These are phyloP conservation scores for Cercospora zeae-maydis DNA, from an alignment of 2,329 filamentous ascomycete species.

Conservation along the genomic window DNA sequence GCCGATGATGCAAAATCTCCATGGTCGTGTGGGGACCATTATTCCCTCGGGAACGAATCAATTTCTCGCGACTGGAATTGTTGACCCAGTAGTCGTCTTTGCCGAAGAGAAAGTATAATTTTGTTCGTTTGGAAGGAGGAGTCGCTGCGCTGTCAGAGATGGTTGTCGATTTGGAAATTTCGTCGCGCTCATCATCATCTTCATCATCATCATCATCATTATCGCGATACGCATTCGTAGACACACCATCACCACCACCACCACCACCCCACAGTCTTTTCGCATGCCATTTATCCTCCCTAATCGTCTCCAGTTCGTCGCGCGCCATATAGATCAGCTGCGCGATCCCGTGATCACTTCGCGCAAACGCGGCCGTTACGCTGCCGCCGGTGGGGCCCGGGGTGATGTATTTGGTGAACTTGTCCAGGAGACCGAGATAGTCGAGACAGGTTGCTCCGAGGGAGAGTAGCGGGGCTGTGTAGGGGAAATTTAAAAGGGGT, in stretches of 20 bases:
- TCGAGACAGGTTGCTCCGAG: constrained; percentile 44
- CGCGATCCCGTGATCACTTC: constrained; percentile 47
- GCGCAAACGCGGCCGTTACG: constrained; percentile 51
- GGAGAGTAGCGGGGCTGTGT: constrained; percentile 36
- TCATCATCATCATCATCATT: too few species aligned
- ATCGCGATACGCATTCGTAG: too few species aligned
- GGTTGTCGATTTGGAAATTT: too few species aligned
- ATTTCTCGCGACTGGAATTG: constrained; percentile 53
- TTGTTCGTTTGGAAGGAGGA: constrained; percentile 34
- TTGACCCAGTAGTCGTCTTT: constrained; percentile 61
- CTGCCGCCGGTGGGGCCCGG: neutral
- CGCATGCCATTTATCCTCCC: constrained; percentile 57
- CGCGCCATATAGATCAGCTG: constrained; percentile 58
- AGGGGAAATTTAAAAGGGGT: neutral
- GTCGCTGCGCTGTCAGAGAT: neutral
- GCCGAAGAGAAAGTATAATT: constrained; percentile 58
- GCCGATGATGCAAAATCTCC: constrained; percentile 48
- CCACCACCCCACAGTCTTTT: constrained; percentile 58
- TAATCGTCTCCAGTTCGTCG: constrained; percentile 57
- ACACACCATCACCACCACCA: too few species aligned
- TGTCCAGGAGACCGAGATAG: constrained; percentile 37
- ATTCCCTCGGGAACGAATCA: constrained; percentile 46
- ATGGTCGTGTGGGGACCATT: too few species aligned
- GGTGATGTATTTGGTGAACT: constrained; percentile 4
- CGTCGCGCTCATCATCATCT: too few species aligned